Conservation (phyloP, 2,329 filamentous ascomycete species). For the Periconia sp. region DNA sequence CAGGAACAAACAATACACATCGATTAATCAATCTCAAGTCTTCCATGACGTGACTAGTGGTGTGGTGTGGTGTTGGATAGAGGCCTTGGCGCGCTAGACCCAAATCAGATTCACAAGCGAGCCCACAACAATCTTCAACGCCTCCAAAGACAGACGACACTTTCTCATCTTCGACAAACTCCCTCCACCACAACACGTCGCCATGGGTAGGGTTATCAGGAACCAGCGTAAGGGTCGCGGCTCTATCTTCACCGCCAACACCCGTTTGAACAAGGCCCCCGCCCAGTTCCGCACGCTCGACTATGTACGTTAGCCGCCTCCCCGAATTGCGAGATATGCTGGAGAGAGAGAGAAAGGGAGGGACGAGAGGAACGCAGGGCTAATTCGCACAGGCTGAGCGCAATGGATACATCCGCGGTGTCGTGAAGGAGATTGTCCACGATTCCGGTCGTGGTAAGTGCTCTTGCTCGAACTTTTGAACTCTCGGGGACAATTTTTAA, state of each 20-base stretch:
- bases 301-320: slow-evolving; percentile 57
- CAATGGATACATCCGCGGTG: slow-evolving; percentile 95
- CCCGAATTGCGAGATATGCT: slow-evolving; percentile 19
- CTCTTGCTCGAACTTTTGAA: slow-evolving; percentile 6
- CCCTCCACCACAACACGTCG: slow-evolving; percentile 38
- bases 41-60: too few species aligned
- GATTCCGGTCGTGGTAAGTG: slow-evolving; percentile 88
- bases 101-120: slow-evolving; percentile 8
- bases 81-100: neutral
- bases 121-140: too few species aligned
- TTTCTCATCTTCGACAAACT: slow-evolving; percentile 9
- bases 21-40: too few species aligned
- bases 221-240: slow-evolving; percentile 74
- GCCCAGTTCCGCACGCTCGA: slow-evolving; percentile 97
- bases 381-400: slow-evolving; percentile 65
- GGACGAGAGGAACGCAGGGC: slow-evolving; percentile 41
- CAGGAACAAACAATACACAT: too few species aligned
- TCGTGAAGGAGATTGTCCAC: slow-evolving; percentile 99
- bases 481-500: slow-evolving; percentile 17
- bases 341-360: slow-evolving; percentile 1
- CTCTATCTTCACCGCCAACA: slow-evolving; percentile 72
- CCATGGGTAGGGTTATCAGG: slow-evolving; percentile 70
- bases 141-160: slow-evolving; percentile 1
- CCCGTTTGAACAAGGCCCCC: slow-evolving; percentile 82
- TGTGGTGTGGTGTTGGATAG: too few species aligned